phyloP scores from a whole-genome alignment of 2,329 filamentous ascomycete genomes.

The Aspergillus clavatus region DNA sequence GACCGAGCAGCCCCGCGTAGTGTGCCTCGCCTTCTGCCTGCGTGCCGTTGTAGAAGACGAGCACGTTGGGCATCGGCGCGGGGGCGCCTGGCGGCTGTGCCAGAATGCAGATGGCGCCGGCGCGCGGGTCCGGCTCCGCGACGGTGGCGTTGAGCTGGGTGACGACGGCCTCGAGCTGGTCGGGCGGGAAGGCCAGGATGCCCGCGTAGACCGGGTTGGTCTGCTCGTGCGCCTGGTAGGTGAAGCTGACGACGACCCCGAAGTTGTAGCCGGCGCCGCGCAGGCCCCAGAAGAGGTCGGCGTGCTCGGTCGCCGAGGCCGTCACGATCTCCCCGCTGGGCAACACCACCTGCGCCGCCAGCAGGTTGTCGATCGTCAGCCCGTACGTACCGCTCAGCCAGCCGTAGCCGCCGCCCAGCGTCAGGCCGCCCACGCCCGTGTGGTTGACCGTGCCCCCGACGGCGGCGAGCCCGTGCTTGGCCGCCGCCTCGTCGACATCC shows the following conservation, averaged over 20 bases:
- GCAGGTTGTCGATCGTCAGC: slow-evolving; percentile 50
- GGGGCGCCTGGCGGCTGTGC: slow-evolving; percentile 28
- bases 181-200: slow-evolving; percentile 22
- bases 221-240: slow-evolving; percentile 33
- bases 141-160: slow-evolving; percentile 41
- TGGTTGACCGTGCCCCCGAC: slow-evolving; percentile 60
- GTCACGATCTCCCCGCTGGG: slow-evolving; percentile 37
- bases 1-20: slow-evolving; percentile 36
- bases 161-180: slow-evolving; percentile 23
- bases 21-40: slow-evolving; percentile 32
- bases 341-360: slow-evolving; percentile 36
- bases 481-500: slow-evolving; percentile 52
- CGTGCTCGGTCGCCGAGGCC: slow-evolving; percentile 42
- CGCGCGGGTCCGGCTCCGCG: slow-evolving; percentile 55
- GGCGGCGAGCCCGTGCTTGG: slow-evolving; percentile 51
- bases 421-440: slow-evolving; percentile 58
- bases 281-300: slow-evolving; percentile 48
- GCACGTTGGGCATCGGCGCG: slow-evolving; percentile 28
- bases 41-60: slow-evolving; percentile 37
- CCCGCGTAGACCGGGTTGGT: slow-evolving; percentile 32
- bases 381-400: slow-evolving; percentile 53
- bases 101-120: slow-evolving; percentile 32
- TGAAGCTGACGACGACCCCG: slow-evolving; percentile 45
- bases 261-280: slow-evolving; percentile 45
- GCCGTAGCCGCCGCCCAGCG: slow-evolving; percentile 56